phyloP scores from a whole-genome alignment of 2,329 filamentous ascomycete genomes.

The Falciphora oryzae region DNA sequence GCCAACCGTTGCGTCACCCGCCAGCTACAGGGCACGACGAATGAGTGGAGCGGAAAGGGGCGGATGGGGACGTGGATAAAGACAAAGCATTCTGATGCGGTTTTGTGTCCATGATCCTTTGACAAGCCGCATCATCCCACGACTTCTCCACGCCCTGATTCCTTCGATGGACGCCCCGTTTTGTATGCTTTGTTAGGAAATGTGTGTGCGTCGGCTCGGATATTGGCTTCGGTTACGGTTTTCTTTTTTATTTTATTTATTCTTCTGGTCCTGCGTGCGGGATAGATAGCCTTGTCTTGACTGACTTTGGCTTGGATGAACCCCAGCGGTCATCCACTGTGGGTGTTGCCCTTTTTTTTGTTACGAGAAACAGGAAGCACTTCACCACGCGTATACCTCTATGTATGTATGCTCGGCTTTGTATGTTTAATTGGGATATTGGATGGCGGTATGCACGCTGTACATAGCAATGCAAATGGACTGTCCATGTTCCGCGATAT shows the following conservation, averaged over 20 bases:
- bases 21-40: background rate
- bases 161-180: background rate
- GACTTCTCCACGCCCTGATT: too few relatives aligned
- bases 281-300: background rate
- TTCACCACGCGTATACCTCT: conserved; percentile 1
- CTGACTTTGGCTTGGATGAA: background rate
- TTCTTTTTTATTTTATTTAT: too few relatives aligned
- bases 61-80: background rate
- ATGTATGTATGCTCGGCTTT: background rate
- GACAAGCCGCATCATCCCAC: too few relatives aligned
- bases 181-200: background rate
- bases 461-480: background rate
- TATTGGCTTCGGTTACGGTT: background rate
- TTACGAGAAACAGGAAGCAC: too few relatives aligned
- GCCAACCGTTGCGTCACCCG: background rate
- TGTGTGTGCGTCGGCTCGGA: too few relatives aligned
- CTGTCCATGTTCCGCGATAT: too few relatives aligned
- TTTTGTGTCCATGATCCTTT: too few relatives aligned
- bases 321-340: background rate
- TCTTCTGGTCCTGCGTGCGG: too few relatives aligned
- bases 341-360: too few relatives aligned
- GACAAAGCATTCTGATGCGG: too few relatives aligned
- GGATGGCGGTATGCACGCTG: background rate
- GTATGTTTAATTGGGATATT: background rate
- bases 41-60: background rate